Percentiles rank a stretch among this genome's conserved stretches.
Conservation (phyloP, 345 rosid genomes). For the Boechera retrofracta region DNA sequence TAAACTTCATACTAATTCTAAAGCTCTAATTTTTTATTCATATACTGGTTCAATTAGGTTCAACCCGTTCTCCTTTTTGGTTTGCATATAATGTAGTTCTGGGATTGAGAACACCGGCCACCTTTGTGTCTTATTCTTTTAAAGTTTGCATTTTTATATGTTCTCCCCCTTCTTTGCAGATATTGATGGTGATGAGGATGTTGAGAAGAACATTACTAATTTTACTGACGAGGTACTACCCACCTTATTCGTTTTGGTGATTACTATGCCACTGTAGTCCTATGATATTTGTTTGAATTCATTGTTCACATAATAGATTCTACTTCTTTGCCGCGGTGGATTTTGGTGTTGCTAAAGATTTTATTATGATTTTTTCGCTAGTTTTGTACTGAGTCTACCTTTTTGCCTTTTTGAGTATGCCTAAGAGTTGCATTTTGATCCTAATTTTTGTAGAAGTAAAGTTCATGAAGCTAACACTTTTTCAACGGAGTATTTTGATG, state of each 20-base stretch:
- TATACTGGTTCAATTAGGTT: conserved; percentile 16
- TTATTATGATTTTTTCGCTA: not conserved
- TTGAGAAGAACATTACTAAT: conserved; percentile 45
- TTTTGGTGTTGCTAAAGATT: conserved; percentile 4
- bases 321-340: not conserved
- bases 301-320: not conserved
- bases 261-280: not conserved
- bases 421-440: not conserved
- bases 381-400: conserved; percentile 15
- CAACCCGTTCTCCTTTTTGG: not conserved
- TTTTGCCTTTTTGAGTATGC: not conserved
- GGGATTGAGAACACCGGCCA: not conserved
- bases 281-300: not conserved
- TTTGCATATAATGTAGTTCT: conserved; percentile 1
- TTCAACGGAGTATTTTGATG: not conserved
- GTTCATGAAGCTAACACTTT: not conserved
- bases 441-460: conserved; percentile 20
- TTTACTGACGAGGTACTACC: conserved; percentile 52
- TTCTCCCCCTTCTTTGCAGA: conserved; percentile 48
- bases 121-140: conserved; percentile 12
- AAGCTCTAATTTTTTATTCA: not conserved
- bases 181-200: conserved; percentile 53
- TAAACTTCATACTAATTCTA: not conserved
- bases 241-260: conserved; percentile 9
- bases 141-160: conserved; percentile 4